These are phyloP conservation scores for Coprinellus micaceus DNA, from an alignment of 768 basidiomycete genomes.

Conservation along the genomic window DNA sequence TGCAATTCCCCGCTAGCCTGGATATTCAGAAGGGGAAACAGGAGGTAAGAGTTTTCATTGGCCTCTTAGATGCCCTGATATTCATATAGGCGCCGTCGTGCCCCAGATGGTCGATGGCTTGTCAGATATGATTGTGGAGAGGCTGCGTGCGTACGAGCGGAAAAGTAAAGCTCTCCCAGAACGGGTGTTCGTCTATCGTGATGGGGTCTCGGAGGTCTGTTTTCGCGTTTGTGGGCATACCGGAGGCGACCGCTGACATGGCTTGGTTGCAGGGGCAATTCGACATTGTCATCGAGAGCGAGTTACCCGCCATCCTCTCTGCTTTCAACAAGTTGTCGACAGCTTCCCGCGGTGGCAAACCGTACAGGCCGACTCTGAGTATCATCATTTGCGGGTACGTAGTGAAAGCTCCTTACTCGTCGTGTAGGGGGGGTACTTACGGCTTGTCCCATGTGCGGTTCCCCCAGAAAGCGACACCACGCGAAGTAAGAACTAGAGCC, in stretches of 20 bases:
- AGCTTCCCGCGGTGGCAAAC: conserved; percentile 29
- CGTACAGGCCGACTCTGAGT: conserved; percentile 61
- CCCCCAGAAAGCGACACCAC: conserved; percentile 57
- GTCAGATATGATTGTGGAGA: conserved; percentile 64
- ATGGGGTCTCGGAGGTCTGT: conserved; percentile 77
- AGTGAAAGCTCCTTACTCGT: no score
- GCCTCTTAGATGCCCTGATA: not conserved
- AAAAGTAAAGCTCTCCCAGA: conserved; percentile 59
- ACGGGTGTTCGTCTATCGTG: conserved; percentile 70
- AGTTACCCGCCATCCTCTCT: conserved; percentile 57
- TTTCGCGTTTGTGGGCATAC: not conserved
- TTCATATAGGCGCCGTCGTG: no score
- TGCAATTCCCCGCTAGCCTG: conserved; percentile 75
- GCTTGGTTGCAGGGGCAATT: conserved; percentile 65
- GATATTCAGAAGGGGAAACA: conserved; percentile 58
- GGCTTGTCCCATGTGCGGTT: no score
- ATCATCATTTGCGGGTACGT: conserved; percentile 71
- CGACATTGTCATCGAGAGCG: conserved; percentile 51
- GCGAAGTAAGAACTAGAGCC: conserved; percentile 40
- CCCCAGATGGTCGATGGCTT: conserved; percentile 72
- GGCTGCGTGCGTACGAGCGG: conserved; percentile 53
- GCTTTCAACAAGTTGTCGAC: conserved; percentile 55
- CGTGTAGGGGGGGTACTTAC: no score
- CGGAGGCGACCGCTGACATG: not conserved
- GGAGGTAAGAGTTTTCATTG: conserved; percentile 28